Evolutionary conservation across 2,329 filamentous ascomycete species (phyloP), one percentile per base, ranked within the genome.

Genomic region (Capronia coronata): DNA sequence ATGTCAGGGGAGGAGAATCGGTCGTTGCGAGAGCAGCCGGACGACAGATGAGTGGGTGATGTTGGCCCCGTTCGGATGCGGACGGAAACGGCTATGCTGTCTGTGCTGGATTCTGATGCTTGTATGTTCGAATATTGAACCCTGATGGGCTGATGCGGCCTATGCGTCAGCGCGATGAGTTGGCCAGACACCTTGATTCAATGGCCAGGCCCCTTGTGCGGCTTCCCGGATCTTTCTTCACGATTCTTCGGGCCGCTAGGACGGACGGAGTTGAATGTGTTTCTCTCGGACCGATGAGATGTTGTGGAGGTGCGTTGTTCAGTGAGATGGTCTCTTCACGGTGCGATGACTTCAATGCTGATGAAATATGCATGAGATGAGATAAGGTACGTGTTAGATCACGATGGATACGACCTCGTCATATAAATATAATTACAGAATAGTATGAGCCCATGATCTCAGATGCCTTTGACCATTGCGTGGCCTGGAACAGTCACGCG

Each of bases 21-120:
- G 22, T 40, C 39, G 25, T 11, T 19, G 8, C 38, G 23, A 42
- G 46, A 39, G 14, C 39, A 11, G 43, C 45, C 39, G 47, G 38
- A 45, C 27, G 25, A 19, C 27, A 41, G 44, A 37, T 50, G 49
- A 47, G 49, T 52, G 53, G 49, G 14, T 50, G 46, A 19, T 46
- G 49, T 52, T 47, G 49, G 43, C 22, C 30, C 35, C 21, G 43
- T 38, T 48, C 53, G 53, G 53, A 56, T 51, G 53, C 49, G 35
- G 30, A 46, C 52, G 52, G 52, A 55, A 52, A 25, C 37, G 46
- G 52, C 40, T 30, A 25, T 29, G 43, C 35, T 38, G 18, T 38
- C 27, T 39, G 19, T 19, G 10, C 21, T 39, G 18, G 21, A 11
- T 39, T n/a, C n/a, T n/a, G n/a, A n/a, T n/a, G n/a, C n/a, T n/a